These are phyloP conservation scores for Copromyces sp. DNA, from an alignment of 495 filamentous ascomycete species.

Conservation along the genomic window DNA sequence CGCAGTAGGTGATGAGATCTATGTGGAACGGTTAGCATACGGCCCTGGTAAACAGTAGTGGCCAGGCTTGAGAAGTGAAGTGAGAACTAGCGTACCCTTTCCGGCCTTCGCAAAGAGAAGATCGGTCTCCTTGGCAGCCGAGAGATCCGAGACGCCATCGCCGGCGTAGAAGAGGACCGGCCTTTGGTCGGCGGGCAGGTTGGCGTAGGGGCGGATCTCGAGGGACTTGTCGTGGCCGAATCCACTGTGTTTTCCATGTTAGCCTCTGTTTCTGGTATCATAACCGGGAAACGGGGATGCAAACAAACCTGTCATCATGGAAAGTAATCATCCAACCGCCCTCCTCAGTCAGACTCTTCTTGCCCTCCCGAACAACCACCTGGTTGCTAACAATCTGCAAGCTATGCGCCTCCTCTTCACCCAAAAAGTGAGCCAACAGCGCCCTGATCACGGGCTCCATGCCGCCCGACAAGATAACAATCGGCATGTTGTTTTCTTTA, in stretches of 20 bases:
- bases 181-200: slow-evolving; percentile 51
- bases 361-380: slow-evolving; percentile 51
- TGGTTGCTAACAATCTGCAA: slow-evolving; percentile 82
- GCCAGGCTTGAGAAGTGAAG: too few species aligned
- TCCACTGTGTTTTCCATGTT: slow-evolving; percentile 36
- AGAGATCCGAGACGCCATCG: slow-evolving; percentile 82
- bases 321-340: slow-evolving; percentile 80
- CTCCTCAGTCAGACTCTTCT: slow-evolving; percentile 62
- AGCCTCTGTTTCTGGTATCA: background rate
- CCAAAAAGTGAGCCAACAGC: slow-evolving; percentile 67
- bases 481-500: slow-evolving; percentile 69
- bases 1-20: slow-evolving; percentile 79
- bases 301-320: slow-evolving; percentile 66
- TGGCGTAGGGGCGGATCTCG: slow-evolving; percentile 75
- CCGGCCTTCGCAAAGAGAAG: slow-evolving; percentile 85
- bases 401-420: slow-evolving; percentile 56
- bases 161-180: slow-evolving; percentile 82
- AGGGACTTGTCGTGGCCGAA: slow-evolving; percentile 92
- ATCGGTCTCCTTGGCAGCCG: slow-evolving; percentile 79
- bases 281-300: background rate
- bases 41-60: too few species aligned
- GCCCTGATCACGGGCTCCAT: slow-evolving; percentile 89
- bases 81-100: slow-evolving; percentile 47
- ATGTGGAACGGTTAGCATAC: slow-evolving; percentile 1
- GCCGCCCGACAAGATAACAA: slow-evolving; percentile 81